phyloP scores from a whole-genome alignment of 2,329 filamentous ascomycete species.

The Bertia moriformis region DNA sequence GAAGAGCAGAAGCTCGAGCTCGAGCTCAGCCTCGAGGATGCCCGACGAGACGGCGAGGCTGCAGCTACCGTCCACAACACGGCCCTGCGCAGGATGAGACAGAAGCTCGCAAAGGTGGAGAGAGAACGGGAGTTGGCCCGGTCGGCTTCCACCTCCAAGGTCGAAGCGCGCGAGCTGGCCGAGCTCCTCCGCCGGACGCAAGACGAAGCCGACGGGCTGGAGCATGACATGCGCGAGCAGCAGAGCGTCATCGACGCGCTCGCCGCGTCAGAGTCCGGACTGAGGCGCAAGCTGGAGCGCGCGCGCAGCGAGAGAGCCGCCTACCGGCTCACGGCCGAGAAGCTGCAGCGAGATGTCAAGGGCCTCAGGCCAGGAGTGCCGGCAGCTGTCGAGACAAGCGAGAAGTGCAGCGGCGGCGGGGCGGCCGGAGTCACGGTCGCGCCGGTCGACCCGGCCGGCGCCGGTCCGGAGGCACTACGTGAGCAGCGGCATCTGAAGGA shows the following conservation, averaged over 20 bases:
- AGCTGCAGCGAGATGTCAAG: slow-evolving; percentile 34
- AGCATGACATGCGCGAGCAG: slow-evolving; percentile 56
- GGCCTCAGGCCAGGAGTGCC: too few species aligned
- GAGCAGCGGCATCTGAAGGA: slow-evolving; percentile 60
- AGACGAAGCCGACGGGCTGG: slow-evolving; percentile 52
- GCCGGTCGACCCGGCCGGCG: slow-evolving; percentile 5
- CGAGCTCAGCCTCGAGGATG: slow-evolving; percentile 42
- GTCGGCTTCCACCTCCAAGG: slow-evolving; percentile 18
- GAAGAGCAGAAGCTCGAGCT: slow-evolving; percentile 43
- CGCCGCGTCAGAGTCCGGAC: slow-evolving; percentile 37
- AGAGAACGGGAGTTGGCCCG: slow-evolving; percentile 27
- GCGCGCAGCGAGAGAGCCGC: slow-evolving; percentile 50
- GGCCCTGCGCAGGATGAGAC: slow-evolving; percentile 25
- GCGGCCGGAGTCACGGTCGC: slow-evolving; percentile 6
- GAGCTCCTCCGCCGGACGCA: slow-evolving; percentile 46
- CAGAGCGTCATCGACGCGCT: slow-evolving; percentile 48
- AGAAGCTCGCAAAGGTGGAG: slow-evolving; percentile 33
- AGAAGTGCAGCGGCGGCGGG: slow-evolving; percentile 17
- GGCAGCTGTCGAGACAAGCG: slow-evolving; percentile 19
- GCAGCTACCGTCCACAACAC: slow-evolving; percentile 25
- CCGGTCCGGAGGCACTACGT: slow-evolving; percentile 39
- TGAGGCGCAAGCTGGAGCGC: slow-evolving; percentile 55
- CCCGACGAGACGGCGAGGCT: slow-evolving; percentile 33
- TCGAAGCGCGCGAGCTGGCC: slow-evolving; percentile 44
- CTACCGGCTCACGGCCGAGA: slow-evolving; percentile 37